Evolutionary conservation across 2,329 filamentous ascomycete genomes (phyloP), one percentile per base, ranked within the genome.

Genomic region (Arthrobotrys iridis): DNA sequence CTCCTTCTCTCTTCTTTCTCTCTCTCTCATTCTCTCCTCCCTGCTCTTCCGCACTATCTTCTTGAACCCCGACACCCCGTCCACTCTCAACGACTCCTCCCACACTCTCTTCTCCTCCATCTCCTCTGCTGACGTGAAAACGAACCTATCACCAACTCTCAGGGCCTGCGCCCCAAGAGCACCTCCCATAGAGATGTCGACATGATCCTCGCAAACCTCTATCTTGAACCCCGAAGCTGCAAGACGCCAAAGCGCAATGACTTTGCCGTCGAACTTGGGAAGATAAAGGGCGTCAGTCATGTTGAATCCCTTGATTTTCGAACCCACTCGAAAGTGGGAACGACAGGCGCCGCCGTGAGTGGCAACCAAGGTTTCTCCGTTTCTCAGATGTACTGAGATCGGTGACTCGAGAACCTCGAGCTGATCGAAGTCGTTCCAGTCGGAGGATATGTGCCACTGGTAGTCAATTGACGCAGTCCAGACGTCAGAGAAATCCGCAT

Each of bases 401-500:
- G 68, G 52, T 11, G 22, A 3, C 3, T 50, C 52, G 7, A 73
- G 52, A 7, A 60, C 50, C 13, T 55, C 33, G 15, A 73, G 41
- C 22, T 55, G 60, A 11, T 45, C 60, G 26, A 73, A 73, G 15
- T 73, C 60, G 8, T 1, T 37, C 41, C 52, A 73, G 33, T 73
- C 59, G 1, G 40, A 52, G 6, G 60, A 73, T 8, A 73, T 73
- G 15, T 66, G 60, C 30, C 59, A 28, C 15, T 48, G 28, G 45
- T 45, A 66, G 20, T 73, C 68, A 20, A 73, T 52, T 2, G 60
- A 60, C 24, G 68, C 68, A 3, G 60, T 26, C 68, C 60, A 73
- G 4, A 45, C 48, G 6, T 43, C 50, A 11, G 24, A 55, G 33
- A 65, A 35, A 18, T 73, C 68, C 33, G 41, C 41, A 11, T 59